Evolutionary conservation across 2,329 filamentous ascomycete species (phyloP), one percentile per base, ranked within the genome.

Genomic region (Colletotrichum trifolii): DNA sequence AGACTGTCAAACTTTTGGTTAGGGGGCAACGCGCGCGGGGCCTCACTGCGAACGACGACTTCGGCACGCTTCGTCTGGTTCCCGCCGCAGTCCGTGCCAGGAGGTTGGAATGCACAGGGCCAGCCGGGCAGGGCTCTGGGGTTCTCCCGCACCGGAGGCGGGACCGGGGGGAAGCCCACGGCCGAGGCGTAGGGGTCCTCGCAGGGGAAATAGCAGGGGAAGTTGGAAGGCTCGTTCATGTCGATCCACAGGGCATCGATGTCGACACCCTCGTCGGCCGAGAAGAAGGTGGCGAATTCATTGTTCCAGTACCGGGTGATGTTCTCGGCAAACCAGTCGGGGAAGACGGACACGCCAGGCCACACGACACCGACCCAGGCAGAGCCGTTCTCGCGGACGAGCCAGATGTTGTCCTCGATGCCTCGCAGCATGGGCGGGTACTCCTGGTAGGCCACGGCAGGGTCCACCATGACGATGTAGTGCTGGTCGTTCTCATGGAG

Each of bases 181-280:
- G 75, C 76, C 1, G 73, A 71, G 0, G 68, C 72, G 3, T 75
- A 78, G 0, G 84, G 81, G 68, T 88, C 73, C 25, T 79, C 75
- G 71, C 67, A 69, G 8, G 66, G 66, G 17, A 68, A 68, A 42
- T 67, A 50, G 49, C 67, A 69, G 9, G 64, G 64, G 63, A 78
- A 77, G 67, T 74, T 77, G 64, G 73, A 74, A 2, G 76, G 76
- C 69, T 78, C 77, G 82, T 86, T 83, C 87, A 89, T 89, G 73
- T 93, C 91, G 69, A 92, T 92, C 89, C 91, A 94, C 1, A 95
- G 80, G 1, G 86, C 92, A 67, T 95, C 92, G 53, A 95, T 90
- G 68, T 94, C 87, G 13, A 95, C 82, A 36, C 91, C 92, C 2
- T 78, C 82, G 0, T 87, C 80, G 0, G 84, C 76, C 65, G 83